phyloP scores from a whole-genome alignment of 164 flowering plant genomes.

The Santalum album region DNA sequence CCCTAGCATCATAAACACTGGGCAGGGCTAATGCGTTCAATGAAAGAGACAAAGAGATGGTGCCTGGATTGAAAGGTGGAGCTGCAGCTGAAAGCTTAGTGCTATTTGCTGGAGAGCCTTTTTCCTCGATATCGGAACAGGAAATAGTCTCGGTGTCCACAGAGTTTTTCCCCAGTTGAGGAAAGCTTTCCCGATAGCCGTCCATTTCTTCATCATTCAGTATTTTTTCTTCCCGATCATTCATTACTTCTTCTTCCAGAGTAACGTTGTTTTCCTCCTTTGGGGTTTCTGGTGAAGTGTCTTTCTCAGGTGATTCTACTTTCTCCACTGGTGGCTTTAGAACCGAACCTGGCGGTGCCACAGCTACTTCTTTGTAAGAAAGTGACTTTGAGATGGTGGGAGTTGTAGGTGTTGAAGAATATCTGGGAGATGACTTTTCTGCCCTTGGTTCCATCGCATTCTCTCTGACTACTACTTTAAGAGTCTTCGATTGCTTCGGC shows the following conservation, averaged over 20 bases:
- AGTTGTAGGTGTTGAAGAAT: constrained; percentile 20
- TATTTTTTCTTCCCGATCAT: constrained; percentile 10
- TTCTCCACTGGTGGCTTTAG: constrained; percentile 45
- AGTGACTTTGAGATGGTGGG: constrained; percentile 38
- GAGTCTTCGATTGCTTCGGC: constrained; percentile 22
- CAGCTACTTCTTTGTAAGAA: constrained; percentile 87
- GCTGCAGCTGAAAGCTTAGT: constrained; percentile 92
- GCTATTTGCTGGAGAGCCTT: constrained; percentile 34
- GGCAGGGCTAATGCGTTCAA: constrained; percentile 28
- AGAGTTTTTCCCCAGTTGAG: constrained; percentile 16
- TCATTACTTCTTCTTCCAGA: constrained; percentile 18
- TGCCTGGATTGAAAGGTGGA: constrained; percentile 67
- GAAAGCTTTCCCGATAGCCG: constrained; percentile 17
- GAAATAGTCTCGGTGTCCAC: constrained; percentile 21
- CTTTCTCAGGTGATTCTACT: constrained; percentile 24
- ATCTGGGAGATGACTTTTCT: constrained; percentile 19
- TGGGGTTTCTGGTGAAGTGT: constrained; percentile 17
- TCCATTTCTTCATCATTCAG: constrained; percentile 24
- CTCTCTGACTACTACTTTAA: constrained; percentile 14
- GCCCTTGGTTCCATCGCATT: constrained; percentile 24
- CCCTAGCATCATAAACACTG: constrained; percentile 38
- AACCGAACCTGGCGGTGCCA: constrained; percentile 77
- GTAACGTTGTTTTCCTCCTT: constrained; percentile 14
- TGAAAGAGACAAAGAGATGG: constrained; percentile 25
- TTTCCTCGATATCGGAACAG: constrained; percentile 17